These are phyloP conservation scores for Ceratocystis diversiconidia DNA, from an alignment of 2,329 filamentous ascomycete species.

Conservation along the genomic window DNA sequence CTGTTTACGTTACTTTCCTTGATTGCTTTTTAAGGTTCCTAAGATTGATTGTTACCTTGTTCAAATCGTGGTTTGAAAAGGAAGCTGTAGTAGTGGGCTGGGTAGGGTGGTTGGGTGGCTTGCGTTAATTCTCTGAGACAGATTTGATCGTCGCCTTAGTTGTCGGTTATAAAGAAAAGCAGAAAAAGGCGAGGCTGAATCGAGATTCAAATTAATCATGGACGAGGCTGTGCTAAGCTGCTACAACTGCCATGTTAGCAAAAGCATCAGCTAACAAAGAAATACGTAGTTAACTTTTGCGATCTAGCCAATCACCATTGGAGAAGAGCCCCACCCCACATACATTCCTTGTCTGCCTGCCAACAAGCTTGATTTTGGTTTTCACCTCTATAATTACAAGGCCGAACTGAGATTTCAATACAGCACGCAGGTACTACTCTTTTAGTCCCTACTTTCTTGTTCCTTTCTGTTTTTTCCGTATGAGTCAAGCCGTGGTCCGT, in stretches of 20 bases:
- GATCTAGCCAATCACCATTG: background rate
- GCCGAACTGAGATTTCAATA: no score
- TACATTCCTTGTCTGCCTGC: background rate
- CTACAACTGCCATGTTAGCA: background rate
- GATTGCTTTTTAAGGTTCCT: no score
- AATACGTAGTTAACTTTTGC: background rate
- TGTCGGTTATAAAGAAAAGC: background rate
- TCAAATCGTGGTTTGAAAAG: background rate
- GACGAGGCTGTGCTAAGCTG: background rate
- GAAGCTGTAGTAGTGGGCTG: background rate
- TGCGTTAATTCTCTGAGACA: background rate
- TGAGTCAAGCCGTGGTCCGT: constrained; percentile 7
- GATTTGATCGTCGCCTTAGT: background rate
- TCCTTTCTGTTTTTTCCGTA: background rate
- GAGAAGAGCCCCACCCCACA: background rate
- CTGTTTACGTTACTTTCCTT: background rate
- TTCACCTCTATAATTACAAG: no score
- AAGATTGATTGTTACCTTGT: no score
- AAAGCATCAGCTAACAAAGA: background rate
- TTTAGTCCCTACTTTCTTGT: background rate
- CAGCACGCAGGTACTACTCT: background rate
- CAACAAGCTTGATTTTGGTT: background rate
- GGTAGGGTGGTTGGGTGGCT: background rate
- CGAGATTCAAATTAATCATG: background rate
- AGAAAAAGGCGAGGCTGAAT: background rate